Evolutionary conservation across 208 protist species (phyloP).

Genomic region (Entamoeba histolytica): DNA sequence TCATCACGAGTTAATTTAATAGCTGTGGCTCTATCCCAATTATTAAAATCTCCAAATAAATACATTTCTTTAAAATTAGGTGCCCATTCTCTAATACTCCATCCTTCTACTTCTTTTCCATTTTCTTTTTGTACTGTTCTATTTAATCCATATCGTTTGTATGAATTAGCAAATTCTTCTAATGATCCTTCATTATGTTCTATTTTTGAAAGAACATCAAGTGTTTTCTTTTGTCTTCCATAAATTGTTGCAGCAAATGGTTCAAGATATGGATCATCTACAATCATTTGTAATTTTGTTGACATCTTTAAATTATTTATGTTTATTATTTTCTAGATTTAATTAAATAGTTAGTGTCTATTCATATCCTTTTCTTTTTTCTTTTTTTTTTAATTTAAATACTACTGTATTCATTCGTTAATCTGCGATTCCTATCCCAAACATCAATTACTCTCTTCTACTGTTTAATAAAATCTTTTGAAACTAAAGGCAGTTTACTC

Average conservation of each 20-base stretch:
- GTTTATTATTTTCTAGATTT: too few relatives aligned
- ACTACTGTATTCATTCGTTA: too few relatives aligned
- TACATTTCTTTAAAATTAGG: constrained; percentile 20
- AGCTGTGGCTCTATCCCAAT: constrained; percentile 32
- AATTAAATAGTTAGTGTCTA: too few relatives aligned
- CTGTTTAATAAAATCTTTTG: too few relatives aligned
- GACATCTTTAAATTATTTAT: too few relatives aligned
- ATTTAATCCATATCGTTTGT: not conserved
- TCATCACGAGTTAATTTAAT: constrained; percentile 25
- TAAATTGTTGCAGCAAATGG: not conserved
- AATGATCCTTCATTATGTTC: not conserved
- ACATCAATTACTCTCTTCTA: too few relatives aligned
- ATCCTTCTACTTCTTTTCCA: not conserved
- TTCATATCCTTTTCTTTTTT: too few relatives aligned
- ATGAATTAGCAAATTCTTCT: not conserved
- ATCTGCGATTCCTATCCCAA: too few relatives aligned
- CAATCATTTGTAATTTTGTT: not conserved
- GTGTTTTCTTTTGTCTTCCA: not conserved
- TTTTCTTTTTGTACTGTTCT: not conserved
- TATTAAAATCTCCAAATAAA: constrained; percentile 48
- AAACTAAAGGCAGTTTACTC: too few relatives aligned
- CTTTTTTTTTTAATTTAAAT: too few relatives aligned
- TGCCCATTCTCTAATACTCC: constrained; percentile 35
- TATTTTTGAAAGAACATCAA: not conserved
- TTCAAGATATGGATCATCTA: not conserved